Evolutionary conservation across 179 eudicot species (phyloP).

Genomic region (Gypsophila paniculata): DNA sequence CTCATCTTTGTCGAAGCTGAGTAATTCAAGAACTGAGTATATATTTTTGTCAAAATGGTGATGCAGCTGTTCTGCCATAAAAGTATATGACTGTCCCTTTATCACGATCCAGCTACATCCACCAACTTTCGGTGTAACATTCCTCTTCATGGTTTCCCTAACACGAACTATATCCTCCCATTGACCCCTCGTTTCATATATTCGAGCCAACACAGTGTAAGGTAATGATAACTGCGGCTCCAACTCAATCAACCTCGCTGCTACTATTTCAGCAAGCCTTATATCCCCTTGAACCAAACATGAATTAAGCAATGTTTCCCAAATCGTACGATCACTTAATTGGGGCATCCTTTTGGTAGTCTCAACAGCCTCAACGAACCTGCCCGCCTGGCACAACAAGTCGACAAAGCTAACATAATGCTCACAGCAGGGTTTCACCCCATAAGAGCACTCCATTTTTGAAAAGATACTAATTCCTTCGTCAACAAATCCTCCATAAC

Average conservation of each 20-base stretch:
- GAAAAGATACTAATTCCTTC: constrained; percentile 47
- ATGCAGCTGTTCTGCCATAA: constrained; percentile 39
- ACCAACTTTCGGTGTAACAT: constrained; percentile 26
- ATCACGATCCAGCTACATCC: constrained; percentile 65
- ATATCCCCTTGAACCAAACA: constrained; percentile 40
- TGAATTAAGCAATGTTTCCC: constrained; percentile 45
- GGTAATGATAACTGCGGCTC: constrained; percentile 57
- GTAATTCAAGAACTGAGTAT: constrained; percentile 40
- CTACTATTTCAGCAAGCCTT: constrained; percentile 47
- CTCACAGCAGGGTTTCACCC: constrained; percentile 42
- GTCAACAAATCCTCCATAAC: constrained; percentile 43
- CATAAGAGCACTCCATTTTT: constrained; percentile 50
- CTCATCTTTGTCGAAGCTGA: constrained; percentile 41
- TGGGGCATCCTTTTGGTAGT: constrained; percentile 39
- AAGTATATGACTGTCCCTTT: constrained; percentile 32
- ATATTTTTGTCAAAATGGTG: constrained; percentile 40
- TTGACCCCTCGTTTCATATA: constrained; percentile 58
- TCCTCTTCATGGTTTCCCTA: constrained; percentile 51
- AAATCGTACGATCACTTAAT: constrained; percentile 37
- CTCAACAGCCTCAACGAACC: constrained; percentile 47
- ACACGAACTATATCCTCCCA: constrained; percentile 77
- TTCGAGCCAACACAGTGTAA: constrained; percentile 46
- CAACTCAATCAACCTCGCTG: constrained; percentile 46
- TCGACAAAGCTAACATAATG: constrained; percentile 48
- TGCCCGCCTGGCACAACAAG: constrained; percentile 56